Conservation (phyloP, 169 alveolate genomes). For the Eimeria mitis region DNA sequence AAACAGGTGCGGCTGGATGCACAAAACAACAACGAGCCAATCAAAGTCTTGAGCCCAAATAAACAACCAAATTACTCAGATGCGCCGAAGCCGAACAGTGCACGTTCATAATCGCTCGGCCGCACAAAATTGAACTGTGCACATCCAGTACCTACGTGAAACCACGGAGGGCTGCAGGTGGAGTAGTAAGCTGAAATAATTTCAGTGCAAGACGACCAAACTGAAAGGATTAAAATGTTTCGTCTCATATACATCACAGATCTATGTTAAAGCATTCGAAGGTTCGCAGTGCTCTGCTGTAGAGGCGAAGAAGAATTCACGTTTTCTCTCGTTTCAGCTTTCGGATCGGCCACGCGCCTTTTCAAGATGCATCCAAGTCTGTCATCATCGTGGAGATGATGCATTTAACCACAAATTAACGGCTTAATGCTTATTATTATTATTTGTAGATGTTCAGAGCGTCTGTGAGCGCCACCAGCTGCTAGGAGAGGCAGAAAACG, state of each 20-base stretch:
- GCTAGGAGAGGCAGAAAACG: constrained; percentile 12
- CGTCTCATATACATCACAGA: background rate
- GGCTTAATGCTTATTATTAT: background rate
- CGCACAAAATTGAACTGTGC: constrained; percentile 25
- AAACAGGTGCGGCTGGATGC: constrained; percentile 34
- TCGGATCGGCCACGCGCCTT: constrained; percentile 25
- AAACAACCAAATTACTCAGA: background rate
- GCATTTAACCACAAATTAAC: background rate
- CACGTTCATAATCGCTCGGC: constrained; percentile 46
- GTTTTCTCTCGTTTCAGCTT: constrained; percentile 11
- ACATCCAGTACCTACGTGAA: constrained; percentile 12
- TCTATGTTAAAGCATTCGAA: constrained; percentile 46
- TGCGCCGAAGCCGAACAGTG: constrained; percentile 27
- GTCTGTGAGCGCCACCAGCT: constrained; percentile 27
- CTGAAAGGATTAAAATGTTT: background rate
- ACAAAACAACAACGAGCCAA: no score
- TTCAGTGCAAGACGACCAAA: background rate
- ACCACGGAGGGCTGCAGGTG: constrained; percentile 24
- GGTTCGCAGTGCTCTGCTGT: constrained; percentile 3
- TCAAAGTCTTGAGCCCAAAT: background rate
- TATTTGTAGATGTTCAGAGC: constrained; percentile 46
- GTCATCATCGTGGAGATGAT: background rate
- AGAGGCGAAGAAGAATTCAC: background rate
- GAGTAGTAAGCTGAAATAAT: background rate
- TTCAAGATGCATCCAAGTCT: constrained; percentile 60